Evolutionary conservation across 768 basidiomycete species (phyloP).

Genomic region (Chalciporus pseudorubinellus): DNA sequence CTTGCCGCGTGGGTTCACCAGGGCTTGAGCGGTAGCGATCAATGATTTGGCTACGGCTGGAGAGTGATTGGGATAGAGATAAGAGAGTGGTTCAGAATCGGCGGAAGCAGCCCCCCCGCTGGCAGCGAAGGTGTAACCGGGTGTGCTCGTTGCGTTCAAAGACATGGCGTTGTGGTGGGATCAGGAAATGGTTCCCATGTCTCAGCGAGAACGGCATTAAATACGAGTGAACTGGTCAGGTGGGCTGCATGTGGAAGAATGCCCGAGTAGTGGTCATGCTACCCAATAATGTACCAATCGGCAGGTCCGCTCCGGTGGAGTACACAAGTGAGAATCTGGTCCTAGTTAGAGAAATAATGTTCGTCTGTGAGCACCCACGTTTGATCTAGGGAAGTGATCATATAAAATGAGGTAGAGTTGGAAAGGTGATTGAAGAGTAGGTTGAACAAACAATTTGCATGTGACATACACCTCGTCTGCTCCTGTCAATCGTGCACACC

Average conservation of each 20-base stretch:
- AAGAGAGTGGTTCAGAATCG: constrained; percentile 20
- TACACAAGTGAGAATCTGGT: neutral
- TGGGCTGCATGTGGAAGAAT: neutral
- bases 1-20: constrained; percentile 48
- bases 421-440: neutral
- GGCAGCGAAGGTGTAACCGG: constrained; percentile 35
- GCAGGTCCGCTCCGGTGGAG: neutral
- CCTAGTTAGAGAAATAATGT: neutral
- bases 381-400: neutral
- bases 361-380: neutral
- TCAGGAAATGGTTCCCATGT: constrained; percentile 6
- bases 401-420: neutral
- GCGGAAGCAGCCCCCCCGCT: constrained; percentile 4
- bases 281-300: neutral
- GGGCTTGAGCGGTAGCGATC: constrained; percentile 41
- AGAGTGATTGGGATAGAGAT: constrained; percentile 41
- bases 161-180: constrained; percentile 15
- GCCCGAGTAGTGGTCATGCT: neutral
- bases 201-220: no score
- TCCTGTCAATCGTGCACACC: neutral
- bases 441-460: constrained; percentile 4
- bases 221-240: neutral
- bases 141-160: constrained; percentile 18
- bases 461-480: neutral
- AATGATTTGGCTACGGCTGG: constrained; percentile 41